A percentile compares a stretch with the other conserved stretches of the same genome.
These are phyloP conservation scores for Leccinum pachyderme DNA, from an alignment of 1,284 basidiomycete species.

Conservation along the genomic window DNA sequence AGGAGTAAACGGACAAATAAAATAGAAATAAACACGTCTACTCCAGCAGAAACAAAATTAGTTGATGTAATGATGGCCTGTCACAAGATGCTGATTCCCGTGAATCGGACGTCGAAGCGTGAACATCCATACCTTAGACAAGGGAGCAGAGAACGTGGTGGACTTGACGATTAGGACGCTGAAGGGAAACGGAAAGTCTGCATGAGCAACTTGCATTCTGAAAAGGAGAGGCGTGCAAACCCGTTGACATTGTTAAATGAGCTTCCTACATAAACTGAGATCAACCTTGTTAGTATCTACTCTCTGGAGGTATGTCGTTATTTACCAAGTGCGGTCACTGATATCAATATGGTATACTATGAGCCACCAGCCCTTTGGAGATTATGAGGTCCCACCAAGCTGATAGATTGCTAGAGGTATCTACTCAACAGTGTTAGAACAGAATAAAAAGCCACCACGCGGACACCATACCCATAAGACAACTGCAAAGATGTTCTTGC, in stretches of 20 bases:
- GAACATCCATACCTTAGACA: slow-evolving; percentile 6
- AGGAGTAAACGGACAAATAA: not conserved
- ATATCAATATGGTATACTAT: not conserved
- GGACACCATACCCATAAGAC: slow-evolving; percentile 10
- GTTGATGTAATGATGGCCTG: not conserved
- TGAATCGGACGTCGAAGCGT: not conserved
- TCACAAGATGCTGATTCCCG: not conserved
- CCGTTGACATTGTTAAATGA: not conserved
- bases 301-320: not conserved
- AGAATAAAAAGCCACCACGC: not conserved
- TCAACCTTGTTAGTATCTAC: not conserved
- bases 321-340: not conserved
- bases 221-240: not conserved
- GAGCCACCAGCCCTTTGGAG: not conserved
- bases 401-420: not conserved
- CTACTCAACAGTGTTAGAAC: slow-evolving; percentile 3
- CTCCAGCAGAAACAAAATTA: not conserved
- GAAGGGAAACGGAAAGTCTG: no score
- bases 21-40: slow-evolving; percentile 1
- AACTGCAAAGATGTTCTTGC: slow-evolving; percentile 1
- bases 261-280: slow-evolving; percentile 1
- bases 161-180: not conserved
- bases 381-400: slow-evolving; percentile 12
- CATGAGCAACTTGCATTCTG: not conserved
- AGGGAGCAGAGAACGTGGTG: not conserved